Base-by-base conservation (phyloP, 495 filamentous ascomycete genomes). In the Schizothecium vesticola region DNA sequence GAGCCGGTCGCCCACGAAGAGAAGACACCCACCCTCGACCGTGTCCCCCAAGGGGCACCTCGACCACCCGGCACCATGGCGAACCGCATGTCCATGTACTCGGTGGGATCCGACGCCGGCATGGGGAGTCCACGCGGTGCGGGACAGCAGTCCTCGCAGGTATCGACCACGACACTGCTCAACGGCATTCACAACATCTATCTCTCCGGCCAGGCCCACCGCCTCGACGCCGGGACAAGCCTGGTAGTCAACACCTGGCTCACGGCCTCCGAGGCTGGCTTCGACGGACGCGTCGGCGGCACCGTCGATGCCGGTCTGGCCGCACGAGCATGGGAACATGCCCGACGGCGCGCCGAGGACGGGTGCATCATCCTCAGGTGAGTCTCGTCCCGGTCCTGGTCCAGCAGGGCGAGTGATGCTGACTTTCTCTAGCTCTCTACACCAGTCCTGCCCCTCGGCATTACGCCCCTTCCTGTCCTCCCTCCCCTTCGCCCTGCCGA, bases 161-260 rank as follows among this genome's bases (percentile, higher is more conserved):
- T 99, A 25, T 96, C 95, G 10, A 97, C 96, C 4, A 94, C 93
- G 9, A 94, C 92, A 1, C 85, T 98, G 26, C 86, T 99, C 62
- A 97, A 97, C 78, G 88, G 93, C 65, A 85, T 97, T 25, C 93
- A 99, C 78, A 94, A 91, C 63, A 89, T 89, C 72, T 97, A 96
- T 77, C 86, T 89, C n/a, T 89, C 90, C 3, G 86, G 86, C 9
- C 87, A 91, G 68, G 89, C 94, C 9, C 94, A 95, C 77, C 84
- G 84, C 67, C 86, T 98, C 7, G 95, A 99, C 78, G 89, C 92
- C n/a, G 90, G 92, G 51, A 94, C 94, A 2, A 96, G 92, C 73
- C 75, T 97, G 61, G 96, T 94, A 0, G 94, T 98, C 65, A 98
- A 97, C 79, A 96, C 94, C 69, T 97, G 93, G 92, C 84, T 93